Base-by-base conservation (phyloP, 2,329 filamentous ascomycete species). In the Clarireedia hainanense region DNA sequence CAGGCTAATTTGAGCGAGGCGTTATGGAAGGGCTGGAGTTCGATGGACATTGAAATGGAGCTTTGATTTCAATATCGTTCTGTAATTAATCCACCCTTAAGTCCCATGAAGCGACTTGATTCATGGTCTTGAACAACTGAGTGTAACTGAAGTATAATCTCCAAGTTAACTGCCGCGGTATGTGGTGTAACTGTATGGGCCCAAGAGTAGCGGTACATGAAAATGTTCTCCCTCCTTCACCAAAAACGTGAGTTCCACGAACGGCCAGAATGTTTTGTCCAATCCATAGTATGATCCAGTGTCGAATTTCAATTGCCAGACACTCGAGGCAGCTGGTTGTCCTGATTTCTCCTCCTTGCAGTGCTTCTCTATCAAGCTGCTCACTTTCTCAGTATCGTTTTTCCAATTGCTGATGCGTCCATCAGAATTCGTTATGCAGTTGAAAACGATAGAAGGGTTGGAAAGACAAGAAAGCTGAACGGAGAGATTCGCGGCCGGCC, bases 161-260 rank as follows among this genome's bases (percentile, higher is more conserved):
- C 49, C 23, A 27, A 39, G 30, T 23, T 36, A 90, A 69, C 85
- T 89, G 15, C 89, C 89, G 48, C 89, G 76, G 72, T 94, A 94
- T 9, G 88, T 92, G 42, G 86, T 88, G 73, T 90, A 94, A 68
- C 85, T 87, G 73, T 85, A 91, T 30, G 88, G 88, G 61, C 85
- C 84, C 72, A 92, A 70, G 69, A 94, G 68, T 67, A 94, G 71
- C 46, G 89, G 89, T 3, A 94, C 87, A 73, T 94, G 89, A 67
- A 88, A 92, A 67, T 86, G 83, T 76, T 88, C 83, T 23, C 76
- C 72, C 57, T 70, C 70, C 60, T 75, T 74, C 2, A 77, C 74
- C 60, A 72, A 63, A 67, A 83, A 83, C 55, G 72, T 73, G 52
- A 83, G 69, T 66, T 79, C 77, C 2, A 83, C 79, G 67, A 78